Evolutionary conservation across 2,329 filamentous ascomycete genomes (phyloP).

Genomic region (Diaporthe citriasiana): DNA sequence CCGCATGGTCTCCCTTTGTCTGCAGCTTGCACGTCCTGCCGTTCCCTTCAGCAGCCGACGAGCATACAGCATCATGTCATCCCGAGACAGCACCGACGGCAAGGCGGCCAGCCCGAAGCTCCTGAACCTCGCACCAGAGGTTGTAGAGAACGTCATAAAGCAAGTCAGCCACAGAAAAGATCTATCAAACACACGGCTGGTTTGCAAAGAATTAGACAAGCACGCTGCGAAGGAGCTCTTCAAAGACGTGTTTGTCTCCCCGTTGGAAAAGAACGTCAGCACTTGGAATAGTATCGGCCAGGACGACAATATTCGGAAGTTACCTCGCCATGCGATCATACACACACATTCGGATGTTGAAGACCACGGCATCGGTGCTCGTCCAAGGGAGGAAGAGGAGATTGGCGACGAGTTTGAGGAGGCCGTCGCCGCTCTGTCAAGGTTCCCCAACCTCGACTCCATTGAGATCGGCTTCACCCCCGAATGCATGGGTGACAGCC

Average conservation of each 20-base stretch:
- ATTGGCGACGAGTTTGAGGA: neutral
- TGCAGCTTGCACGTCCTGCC: neutral
- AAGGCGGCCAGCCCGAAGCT: neutral
- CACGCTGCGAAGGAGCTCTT: slow-evolving; percentile 29
- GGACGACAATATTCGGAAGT: neutral
- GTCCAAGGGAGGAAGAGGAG: neutral
- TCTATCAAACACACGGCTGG: slow-evolving; percentile 16
- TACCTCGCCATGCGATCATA: slow-evolving; percentile 27
- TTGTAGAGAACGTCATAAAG: slow-evolving; percentile 21
- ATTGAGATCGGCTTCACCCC: slow-evolving; percentile 20
- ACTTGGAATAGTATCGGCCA: slow-evolving; percentile 16
- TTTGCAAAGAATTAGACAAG: slow-evolving; percentile 8
- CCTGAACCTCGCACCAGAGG: slow-evolving; percentile 31
- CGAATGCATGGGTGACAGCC: slow-evolving; percentile 1
- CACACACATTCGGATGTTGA: neutral
- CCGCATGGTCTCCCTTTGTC: neutral
- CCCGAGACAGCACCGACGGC: neutral
- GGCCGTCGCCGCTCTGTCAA: neutral
- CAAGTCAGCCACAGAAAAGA: slow-evolving; percentile 10
- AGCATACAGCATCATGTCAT: neutral
- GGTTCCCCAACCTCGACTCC: slow-evolving; percentile 32
- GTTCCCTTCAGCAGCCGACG: neutral
- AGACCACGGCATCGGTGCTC: neutral
- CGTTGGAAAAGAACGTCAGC: neutral
- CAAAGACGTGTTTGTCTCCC: neutral